These are phyloP conservation scores for Populus hybrid DNA, from an alignment of 441 rosid genomes.

Conservation along the genomic window DNA sequence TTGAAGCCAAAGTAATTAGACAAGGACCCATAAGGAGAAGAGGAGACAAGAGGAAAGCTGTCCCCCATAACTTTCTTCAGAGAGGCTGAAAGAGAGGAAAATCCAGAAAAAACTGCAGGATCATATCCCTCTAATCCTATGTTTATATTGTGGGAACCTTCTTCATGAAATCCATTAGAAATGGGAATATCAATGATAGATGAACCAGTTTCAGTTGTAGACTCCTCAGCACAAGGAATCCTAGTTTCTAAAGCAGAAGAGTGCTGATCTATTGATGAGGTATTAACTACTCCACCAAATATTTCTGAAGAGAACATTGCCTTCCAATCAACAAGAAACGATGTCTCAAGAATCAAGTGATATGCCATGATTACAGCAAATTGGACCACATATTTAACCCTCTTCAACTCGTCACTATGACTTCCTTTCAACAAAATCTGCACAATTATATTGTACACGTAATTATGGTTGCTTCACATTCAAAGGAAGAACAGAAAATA, in stretches of 20 bases:
- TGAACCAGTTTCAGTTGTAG: slow-evolving; percentile 25
- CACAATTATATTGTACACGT: slow-evolving; percentile 17
- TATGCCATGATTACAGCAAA: slow-evolving; percentile 68
- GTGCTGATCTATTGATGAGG: slow-evolving; percentile 24
- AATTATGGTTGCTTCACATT: slow-evolving; percentile 1
- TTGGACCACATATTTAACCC: slow-evolving; percentile 77
- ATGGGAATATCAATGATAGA: slow-evolving; percentile 46
- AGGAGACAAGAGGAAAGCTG: slow-evolving; percentile 38
- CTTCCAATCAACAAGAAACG: slow-evolving; percentile 80
- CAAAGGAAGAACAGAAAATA: neutral
- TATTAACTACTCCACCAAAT: slow-evolving; percentile 32
- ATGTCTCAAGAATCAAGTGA: slow-evolving; percentile 87
- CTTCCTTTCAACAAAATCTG: slow-evolving; percentile 96
- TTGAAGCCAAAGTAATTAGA: slow-evolving; percentile 62
- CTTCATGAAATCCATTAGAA: slow-evolving; percentile 40
- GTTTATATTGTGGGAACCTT: slow-evolving; percentile 27
- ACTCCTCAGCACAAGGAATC: slow-evolving; percentile 27
- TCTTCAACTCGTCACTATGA: slow-evolving; percentile 75
- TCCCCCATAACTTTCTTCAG: slow-evolving; percentile 60
- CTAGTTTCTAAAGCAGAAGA: slow-evolving; percentile 31
- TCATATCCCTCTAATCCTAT: slow-evolving; percentile 47
- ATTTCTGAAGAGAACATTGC: slow-evolving; percentile 77
- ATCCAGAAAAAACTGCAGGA: slow-evolving; percentile 73
- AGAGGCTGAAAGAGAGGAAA: slow-evolving; percentile 74
- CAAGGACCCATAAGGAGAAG: slow-evolving; percentile 43